A percentile compares a stretch with the other conserved stretches of the same genome.
These are phyloP conservation scores for Annona cherimola DNA, from an alignment of 164 flowering plant species.

Conservation along the genomic window DNA sequence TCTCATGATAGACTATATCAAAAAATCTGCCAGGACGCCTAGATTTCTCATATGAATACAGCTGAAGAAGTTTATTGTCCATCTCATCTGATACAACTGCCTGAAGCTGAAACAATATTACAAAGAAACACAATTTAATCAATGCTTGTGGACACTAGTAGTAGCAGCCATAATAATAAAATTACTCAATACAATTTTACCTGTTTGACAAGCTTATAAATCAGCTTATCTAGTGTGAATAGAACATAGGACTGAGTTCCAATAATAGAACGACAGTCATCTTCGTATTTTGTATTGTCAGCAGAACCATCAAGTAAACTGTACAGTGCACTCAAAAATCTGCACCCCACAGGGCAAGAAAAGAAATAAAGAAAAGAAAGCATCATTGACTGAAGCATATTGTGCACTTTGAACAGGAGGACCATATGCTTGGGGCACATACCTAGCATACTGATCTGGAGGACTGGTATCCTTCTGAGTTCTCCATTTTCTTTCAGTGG, in stretches of 20 bases:
- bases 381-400: constrained; percentile 8
- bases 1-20: constrained; percentile 79
- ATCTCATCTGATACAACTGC: constrained; percentile 71
- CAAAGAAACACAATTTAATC: not conserved
- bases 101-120: constrained; percentile 61
- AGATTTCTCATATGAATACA: constrained; percentile 79
- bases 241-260: constrained; percentile 94
- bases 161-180: not conserved
- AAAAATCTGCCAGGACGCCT: constrained; percentile 57
- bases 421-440: constrained; percentile 5
- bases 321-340: constrained; percentile 80
- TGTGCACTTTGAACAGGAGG: not conserved
- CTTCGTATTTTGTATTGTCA: constrained; percentile 92
- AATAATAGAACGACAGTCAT: constrained; percentile 87
- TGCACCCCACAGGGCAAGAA: constrained; percentile 22
- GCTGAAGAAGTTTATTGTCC: constrained; percentile 89
- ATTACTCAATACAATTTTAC: constrained; percentile 21
- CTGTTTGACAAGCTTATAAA: constrained; percentile 80
- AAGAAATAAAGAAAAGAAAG: not conserved
- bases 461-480: constrained; percentile 41
- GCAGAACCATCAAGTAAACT: constrained; percentile 84
- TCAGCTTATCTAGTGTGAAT: constrained; percentile 90
- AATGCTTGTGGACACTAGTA: too few species aligned
- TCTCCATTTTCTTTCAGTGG: constrained; percentile 73
- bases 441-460: constrained; percentile 78